Percentiles rank a stretch among this genome's conserved stretches.
These are phyloP conservation scores for Cladosporium sp. DNA, from an alignment of 2,329 filamentous ascomycete genomes.

Conservation along the genomic window DNA sequence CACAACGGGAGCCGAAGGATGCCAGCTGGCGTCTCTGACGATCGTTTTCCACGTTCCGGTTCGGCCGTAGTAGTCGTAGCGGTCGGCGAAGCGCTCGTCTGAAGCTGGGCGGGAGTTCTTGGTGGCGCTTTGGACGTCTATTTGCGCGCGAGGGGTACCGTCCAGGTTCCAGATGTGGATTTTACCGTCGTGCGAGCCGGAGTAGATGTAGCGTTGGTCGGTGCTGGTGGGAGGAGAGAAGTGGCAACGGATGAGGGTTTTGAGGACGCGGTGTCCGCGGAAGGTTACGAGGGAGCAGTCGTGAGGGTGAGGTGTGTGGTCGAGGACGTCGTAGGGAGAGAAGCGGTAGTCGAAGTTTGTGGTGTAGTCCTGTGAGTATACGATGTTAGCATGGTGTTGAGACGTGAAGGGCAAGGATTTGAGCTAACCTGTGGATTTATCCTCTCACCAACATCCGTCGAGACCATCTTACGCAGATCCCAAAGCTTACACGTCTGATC, in stretches of 20 bases:
- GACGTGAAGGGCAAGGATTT: neutral
- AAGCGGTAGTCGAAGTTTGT: slow-evolving; percentile 72
- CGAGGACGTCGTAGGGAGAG: slow-evolving; percentile 59
- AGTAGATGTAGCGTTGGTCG: slow-evolving; percentile 88
- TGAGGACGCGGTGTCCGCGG: slow-evolving; percentile 80
- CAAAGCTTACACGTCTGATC: slow-evolving; percentile 97
- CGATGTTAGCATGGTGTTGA: neutral
- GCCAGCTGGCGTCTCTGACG: slow-evolving; percentile 86
- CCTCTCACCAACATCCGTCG: slow-evolving; percentile 58
- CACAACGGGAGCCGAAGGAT: slow-evolving; percentile 76
- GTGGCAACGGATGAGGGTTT: slow-evolving; percentile 89
- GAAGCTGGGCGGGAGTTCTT: slow-evolving; percentile 55
- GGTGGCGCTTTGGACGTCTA: slow-evolving; percentile 74
- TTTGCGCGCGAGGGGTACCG: slow-evolving; percentile 67
- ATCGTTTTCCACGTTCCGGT: slow-evolving; percentile 66
- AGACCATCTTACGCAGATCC: slow-evolving; percentile 88
- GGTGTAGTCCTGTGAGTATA: slow-evolving; percentile 42
- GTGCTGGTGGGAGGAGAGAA: slow-evolving; percentile 85
- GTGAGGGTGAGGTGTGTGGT: slow-evolving; percentile 69
- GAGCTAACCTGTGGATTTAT: slow-evolving; percentile 44
- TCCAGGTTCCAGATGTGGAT: slow-evolving; percentile 94
- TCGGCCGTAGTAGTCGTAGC: slow-evolving; percentile 56
- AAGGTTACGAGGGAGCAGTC: slow-evolving; percentile 94
- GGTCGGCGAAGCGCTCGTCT: slow-evolving; percentile 50
- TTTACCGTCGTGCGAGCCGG: slow-evolving; percentile 81